Percentiles rank a stretch among this genome's conserved stretches.
Evolutionary conservation across 805 yeast genomes (phyloP).

Genomic region (Candida boleticola): DNA sequence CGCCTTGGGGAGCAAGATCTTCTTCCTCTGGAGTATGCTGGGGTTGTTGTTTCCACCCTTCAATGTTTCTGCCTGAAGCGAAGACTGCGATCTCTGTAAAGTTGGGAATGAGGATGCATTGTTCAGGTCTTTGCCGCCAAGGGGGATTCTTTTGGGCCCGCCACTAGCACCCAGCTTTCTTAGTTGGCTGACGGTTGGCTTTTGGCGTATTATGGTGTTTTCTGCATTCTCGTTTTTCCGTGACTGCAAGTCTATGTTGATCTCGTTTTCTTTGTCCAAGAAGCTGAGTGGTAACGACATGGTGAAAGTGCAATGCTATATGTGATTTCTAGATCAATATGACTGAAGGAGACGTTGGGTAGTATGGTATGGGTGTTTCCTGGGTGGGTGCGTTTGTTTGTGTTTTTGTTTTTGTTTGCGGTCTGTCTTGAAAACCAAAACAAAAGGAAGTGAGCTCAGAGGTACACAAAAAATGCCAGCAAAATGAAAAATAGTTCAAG

Average conservation of each 20-base stretch:
- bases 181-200: constrained; percentile 4
- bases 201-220: constrained; percentile 1
- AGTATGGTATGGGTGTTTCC: too few species aligned
- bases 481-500: too few species aligned
- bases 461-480: too few species aligned
- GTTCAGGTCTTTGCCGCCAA: constrained; percentile 41
- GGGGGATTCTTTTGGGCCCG: constrained; percentile 27
- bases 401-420: too few species aligned
- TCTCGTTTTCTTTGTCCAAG: constrained; percentile 6
- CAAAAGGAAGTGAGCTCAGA: too few species aligned
- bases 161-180: constrained; percentile 6
- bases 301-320: constrained; percentile 1
- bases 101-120: constrained; percentile 16
- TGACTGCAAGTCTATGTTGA: background rate
- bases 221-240: background rate
- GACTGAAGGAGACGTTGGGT: too few species aligned
- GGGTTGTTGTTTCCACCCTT: background rate
- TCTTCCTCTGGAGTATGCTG: constrained; percentile 6
- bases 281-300: constrained; percentile 2
- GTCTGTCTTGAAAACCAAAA: too few species aligned
- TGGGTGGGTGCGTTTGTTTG: too few species aligned
- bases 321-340: too few species aligned
- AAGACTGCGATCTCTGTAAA: constrained; percentile 31
- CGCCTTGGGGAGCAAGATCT: constrained; percentile 9
- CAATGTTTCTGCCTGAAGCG: constrained; percentile 9